Evolutionary conservation across 495 filamentous ascomycete genomes (phyloP).

Genomic region (Thozetella sp.): DNA sequence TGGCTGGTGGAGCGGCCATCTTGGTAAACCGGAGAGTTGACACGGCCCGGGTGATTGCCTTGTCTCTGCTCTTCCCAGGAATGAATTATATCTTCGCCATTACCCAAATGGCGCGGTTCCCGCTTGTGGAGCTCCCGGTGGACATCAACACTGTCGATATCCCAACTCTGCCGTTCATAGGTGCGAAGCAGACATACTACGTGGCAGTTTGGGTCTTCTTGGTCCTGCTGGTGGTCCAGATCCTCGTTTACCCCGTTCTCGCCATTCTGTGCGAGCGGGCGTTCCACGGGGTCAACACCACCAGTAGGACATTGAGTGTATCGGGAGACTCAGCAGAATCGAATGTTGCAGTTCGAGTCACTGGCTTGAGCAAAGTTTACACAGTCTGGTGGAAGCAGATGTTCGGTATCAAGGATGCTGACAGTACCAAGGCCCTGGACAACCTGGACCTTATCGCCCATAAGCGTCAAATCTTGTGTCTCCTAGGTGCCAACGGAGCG

Average conservation of each 20-base stretch:
- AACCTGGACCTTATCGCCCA: constrained; percentile 61
- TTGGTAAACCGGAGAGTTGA: constrained; percentile 7
- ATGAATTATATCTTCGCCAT: constrained; percentile 20
- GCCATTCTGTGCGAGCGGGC: constrained; percentile 66
- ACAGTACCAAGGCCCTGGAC: constrained; percentile 69
- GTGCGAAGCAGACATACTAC: constrained; percentile 55
- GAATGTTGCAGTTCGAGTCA: constrained; percentile 50
- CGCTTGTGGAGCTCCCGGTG: constrained; percentile 5
- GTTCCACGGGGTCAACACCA: constrained; percentile 69
- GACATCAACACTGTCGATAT: not conserved
- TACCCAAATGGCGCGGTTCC: constrained; percentile 14
- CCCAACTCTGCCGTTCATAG: constrained; percentile 50
- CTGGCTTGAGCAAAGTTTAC: constrained; percentile 74
- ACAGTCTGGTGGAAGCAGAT: constrained; percentile 58
- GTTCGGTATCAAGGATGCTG: constrained; percentile 45
- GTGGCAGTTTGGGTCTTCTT: constrained; percentile 40
- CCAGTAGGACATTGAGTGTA: constrained; percentile 51
- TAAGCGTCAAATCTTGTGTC: constrained; percentile 72
- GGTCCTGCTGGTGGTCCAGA: constrained; percentile 69
- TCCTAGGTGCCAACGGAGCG: constrained; percentile 81
- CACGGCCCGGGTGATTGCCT: constrained; percentile 1
- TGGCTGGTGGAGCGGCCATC: constrained; percentile 14
- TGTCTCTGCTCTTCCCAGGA: constrained; percentile 16
- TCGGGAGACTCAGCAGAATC: constrained; percentile 12
- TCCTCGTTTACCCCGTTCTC: constrained; percentile 66